Evolutionary conservation across 2,329 filamentous ascomycete genomes (phyloP), one percentile per base, ranked within the genome.

Genomic region (Fusarium nematophilum): DNA sequence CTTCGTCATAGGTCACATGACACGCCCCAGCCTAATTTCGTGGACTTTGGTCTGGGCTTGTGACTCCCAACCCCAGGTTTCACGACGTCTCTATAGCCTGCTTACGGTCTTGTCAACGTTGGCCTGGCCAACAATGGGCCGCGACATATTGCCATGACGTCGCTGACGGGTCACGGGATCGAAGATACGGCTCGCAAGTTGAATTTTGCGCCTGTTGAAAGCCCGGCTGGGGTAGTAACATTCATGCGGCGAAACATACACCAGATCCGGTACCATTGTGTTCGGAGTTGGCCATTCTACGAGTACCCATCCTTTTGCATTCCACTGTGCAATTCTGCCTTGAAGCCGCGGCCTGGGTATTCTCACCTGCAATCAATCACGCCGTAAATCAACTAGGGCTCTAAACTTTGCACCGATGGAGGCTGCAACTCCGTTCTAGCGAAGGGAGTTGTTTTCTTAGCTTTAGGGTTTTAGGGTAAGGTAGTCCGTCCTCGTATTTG

Each of bases 21-120:
- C 45, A 51, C 17, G 34, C 49, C 52, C 57, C 49, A 36, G 39
- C 33, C 33, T 21, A 40, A 33, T 56, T 48, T 38, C 46, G 38
- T 54, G 36, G 26, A 27, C 31, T 45, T 36, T 14, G 15, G 18
- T 40, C 30, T 46, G 25, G 33, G 46, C 43, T 47, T 61, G 57
- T 66, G 65, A 51, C 62, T 64, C 25, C 21, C 54, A 54, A 57
- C 61, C 59, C 65, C 63, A 55, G 43, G 66, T 67, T 68, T 67
- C 66, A 68, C 42, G 50, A 52, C 37, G 42, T 51, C 53, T 55
- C 51, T 57, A 27, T 60, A 62, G 57, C 59, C 62, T 53, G 55
- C 49, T 68, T 40, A 45, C 40, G 15, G 45, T 37, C 23, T 43
- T 48, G 48, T 49, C 57, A 58, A 29, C 53, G 49, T 50, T 43